phyloP scores from a whole-genome alignment of 2,329 filamentous ascomycete genomes.

The Diaporthe citri region DNA sequence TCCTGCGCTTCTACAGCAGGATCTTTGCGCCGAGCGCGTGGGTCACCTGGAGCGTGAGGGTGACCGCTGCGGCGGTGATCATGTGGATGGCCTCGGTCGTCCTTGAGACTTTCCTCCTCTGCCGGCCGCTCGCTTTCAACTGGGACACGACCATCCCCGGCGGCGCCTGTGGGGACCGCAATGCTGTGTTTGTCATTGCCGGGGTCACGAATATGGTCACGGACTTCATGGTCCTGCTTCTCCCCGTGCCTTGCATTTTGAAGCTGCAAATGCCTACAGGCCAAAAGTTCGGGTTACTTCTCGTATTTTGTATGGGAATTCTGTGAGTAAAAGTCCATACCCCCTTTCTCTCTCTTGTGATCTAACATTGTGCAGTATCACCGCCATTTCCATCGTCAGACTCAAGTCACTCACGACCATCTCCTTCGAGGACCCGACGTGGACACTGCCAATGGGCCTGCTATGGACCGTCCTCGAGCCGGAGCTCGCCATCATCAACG shows the following conservation, averaged over 20 bases:
- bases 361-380: background rate
- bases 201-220: slow-evolving; percentile 25
- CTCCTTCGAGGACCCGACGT: slow-evolving; percentile 28
- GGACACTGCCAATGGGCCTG: slow-evolving; percentile 31
- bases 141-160: slow-evolving; percentile 22
- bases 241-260: slow-evolving; percentile 16
- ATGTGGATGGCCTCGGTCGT: slow-evolving; percentile 22
- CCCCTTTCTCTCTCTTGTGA: accelerated
- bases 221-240: slow-evolving; percentile 22
- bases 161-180: slow-evolving; percentile 21
- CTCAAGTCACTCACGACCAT: slow-evolving; percentile 24
- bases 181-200: slow-evolving; percentile 29
- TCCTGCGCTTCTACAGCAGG: slow-evolving; percentile 26
- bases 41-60: background rate
- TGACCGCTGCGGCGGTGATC: background rate
- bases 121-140: slow-evolving; percentile 30
- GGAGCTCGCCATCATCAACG: slow-evolving; percentile 25
- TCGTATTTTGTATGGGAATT: background rate
- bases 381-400: slow-evolving; percentile 28
- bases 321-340: background rate
- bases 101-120: slow-evolving; percentile 31
- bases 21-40: slow-evolving; percentile 7
- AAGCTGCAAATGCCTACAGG: slow-evolving; percentile 24
- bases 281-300: background rate
- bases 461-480: slow-evolving; percentile 35